phyloP scores from a whole-genome alignment of 495 filamentous ascomycete genomes.

The Stereocaulon alpinum region DNA sequence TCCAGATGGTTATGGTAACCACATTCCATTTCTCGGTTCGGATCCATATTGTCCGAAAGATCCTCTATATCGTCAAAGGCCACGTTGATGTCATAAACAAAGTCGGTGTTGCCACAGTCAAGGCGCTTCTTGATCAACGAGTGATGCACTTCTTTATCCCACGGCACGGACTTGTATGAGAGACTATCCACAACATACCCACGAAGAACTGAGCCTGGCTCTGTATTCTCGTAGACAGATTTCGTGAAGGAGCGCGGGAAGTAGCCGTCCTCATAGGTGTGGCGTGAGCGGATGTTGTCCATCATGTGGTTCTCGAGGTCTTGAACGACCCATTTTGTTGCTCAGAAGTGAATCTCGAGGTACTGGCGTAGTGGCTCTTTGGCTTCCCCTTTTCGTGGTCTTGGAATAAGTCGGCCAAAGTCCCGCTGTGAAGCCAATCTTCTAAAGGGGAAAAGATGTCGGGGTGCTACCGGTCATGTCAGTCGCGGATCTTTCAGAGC shows the following conservation, averaged over 20 bases:
- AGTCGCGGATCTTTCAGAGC: too few relatives aligned
- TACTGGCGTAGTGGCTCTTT: background rate
- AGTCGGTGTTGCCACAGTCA: background rate
- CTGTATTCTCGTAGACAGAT: background rate
- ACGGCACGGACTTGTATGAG: background rate
- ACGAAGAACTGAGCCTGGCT: background rate
- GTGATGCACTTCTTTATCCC: background rate
- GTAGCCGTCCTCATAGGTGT: background rate
- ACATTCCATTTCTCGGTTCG: background rate
- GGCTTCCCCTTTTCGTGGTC: background rate
- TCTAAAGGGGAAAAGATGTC: background rate
- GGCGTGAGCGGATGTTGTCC: background rate
- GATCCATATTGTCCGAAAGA: background rate
- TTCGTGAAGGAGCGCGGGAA: background rate
- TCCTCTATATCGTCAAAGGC: background rate
- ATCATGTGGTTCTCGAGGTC: conserved; percentile 10
- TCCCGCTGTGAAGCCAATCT: conserved; percentile 4
- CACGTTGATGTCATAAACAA: conserved; percentile 9
- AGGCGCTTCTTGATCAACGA: background rate
- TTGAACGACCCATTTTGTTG: background rate
- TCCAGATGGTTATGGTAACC: too few relatives aligned
- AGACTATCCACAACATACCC: conserved; percentile 10
- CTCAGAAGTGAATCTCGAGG: background rate
- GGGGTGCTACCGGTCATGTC: background rate
- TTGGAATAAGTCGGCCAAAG: background rate